Evolutionary conservation across 129 eudicot species (phyloP), one percentile per base, ranked within the genome.

Genomic region (Mikania micrantha): DNA sequence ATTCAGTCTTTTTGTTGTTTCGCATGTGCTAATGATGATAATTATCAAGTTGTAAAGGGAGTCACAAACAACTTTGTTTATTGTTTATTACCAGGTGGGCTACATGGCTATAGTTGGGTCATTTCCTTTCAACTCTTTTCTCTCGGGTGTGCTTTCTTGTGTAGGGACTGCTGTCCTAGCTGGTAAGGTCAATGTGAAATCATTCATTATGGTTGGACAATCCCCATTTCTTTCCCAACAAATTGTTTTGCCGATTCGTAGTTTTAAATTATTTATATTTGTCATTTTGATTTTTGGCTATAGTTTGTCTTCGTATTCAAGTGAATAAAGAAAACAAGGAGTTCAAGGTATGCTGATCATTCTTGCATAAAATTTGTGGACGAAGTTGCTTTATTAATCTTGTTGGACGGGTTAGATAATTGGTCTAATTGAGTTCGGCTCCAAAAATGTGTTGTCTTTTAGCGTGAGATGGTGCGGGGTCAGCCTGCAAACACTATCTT

Each of bases 271-370:
- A 28, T 39, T 57, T 57, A 15, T 28, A 5, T 29, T 32, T 31
- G 16, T 32, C 74, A 42, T 39, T 40, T n/a, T n/a, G n/a, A n/a
- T n/a, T n/a, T 34, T 68, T 36, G 25, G 25, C 38, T 32, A 61
- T 84, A 85, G 96, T 89, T 74, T 76, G 94, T 68, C 93, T 89
- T 38, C 94, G 96, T 45, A 89, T 85, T 60, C 96, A 89, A 83
- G 96, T 85, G 69, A 89, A 89, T 84, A 85, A 89, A 84, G 93
- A 89, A 52, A 89, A 89, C 90, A 89, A 89, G 85, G 96, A 85
- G 77, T 89, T 85, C 69, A 89, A 89, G 96, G 96, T 89, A 81
- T 52, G 53, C 3, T 58, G 17, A 6, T 58, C 10, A 8, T 15
- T 56, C 15, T 52, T 74, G 60, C 67, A 34, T 40, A 38, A 22